Percentiles rank a stretch among this genome's conserved stretches.
phyloP scores from a whole-genome alignment of 768 basidiomycete species.

The Macrolepiota albuminosa region DNA sequence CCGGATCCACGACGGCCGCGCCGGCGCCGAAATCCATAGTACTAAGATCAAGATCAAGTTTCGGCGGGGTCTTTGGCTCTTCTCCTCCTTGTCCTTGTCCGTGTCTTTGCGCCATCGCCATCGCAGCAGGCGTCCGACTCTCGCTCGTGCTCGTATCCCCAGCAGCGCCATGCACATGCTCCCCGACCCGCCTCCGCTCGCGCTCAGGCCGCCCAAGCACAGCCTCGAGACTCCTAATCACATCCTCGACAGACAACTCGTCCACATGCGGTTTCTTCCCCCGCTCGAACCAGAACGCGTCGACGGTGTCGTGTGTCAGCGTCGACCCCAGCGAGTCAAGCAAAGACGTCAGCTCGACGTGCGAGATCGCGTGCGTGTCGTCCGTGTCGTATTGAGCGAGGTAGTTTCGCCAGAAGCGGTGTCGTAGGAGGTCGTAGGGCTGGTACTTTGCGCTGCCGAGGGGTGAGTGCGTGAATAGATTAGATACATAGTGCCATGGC shows the following conservation, averaged over 20 bases:
- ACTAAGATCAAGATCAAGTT: slow-evolving; percentile 6
- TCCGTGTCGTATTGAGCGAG: slow-evolving; percentile 88
- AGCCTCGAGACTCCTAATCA: slow-evolving; percentile 79
- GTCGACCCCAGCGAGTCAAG: slow-evolving; percentile 97
- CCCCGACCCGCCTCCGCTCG: slow-evolving; percentile 64
- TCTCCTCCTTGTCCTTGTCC: slow-evolving; percentile 13
- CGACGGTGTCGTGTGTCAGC: slow-evolving; percentile 70
- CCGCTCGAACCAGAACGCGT: slow-evolving; percentile 73
- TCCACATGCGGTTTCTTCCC: slow-evolving; percentile 61
- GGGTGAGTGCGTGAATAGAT: not conserved
- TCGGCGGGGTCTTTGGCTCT: slow-evolving; percentile 15
- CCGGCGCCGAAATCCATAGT: slow-evolving; percentile 12
- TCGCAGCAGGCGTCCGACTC: slow-evolving; percentile 35
- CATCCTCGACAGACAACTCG: slow-evolving; percentile 74
- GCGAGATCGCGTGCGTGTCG: slow-evolving; percentile 68
- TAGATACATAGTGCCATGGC: no score
- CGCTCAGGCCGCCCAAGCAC: slow-evolving; percentile 70
- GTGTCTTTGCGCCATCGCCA: slow-evolving; percentile 4
- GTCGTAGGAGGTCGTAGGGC: slow-evolving; percentile 87
- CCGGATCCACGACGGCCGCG: slow-evolving; percentile 6
- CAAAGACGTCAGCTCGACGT: slow-evolving; percentile 89
- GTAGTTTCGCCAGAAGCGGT: slow-evolving; percentile 88
- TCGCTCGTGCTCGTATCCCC: slow-evolving; percentile 18
- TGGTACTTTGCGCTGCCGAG: slow-evolving; percentile 81
- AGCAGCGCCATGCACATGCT: slow-evolving; percentile 15